phyloP scores from a whole-genome alignment of 345 rosid species.

The Heritiera littoralis region DNA sequence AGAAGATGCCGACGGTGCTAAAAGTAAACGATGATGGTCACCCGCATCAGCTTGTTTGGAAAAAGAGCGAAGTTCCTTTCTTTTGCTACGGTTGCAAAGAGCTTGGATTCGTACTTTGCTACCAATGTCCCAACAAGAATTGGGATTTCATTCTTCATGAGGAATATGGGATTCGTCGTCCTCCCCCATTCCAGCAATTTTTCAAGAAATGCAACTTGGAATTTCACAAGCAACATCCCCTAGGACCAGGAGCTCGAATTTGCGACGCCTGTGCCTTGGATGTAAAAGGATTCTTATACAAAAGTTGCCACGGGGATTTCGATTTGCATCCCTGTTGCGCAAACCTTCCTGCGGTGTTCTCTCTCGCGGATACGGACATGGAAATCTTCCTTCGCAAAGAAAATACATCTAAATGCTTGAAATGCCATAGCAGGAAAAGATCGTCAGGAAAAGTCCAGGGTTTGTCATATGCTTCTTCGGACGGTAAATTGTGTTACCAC shows the following conservation, averaged over 20 bases:
- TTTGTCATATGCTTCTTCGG: constrained; percentile 19
- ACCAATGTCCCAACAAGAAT: background rate
- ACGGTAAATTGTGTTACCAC: background rate
- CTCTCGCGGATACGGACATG: background rate
- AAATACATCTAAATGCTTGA: constrained; percentile 2
- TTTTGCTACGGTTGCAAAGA: constrained; percentile 7
- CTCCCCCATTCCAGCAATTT: background rate
- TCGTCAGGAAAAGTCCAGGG: background rate
- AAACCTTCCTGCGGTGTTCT: background rate
- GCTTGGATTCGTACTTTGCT: constrained; percentile 1
- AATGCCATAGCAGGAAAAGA: background rate
- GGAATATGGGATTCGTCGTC: background rate
- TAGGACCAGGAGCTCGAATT: background rate
- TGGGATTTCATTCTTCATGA: background rate
- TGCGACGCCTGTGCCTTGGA: constrained; percentile 1
- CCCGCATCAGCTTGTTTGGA: background rate
- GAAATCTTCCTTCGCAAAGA: background rate
- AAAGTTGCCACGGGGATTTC: background rate
- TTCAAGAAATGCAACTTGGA: background rate
- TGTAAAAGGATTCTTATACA: background rate
- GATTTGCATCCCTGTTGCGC: constrained; percentile 20
- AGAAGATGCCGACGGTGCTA: background rate
- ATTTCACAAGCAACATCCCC: background rate
- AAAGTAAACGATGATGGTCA: background rate
- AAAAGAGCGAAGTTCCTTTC: background rate